Evolutionary conservation across 2,329 filamentous ascomycete genomes (phyloP).

Genomic region (Zasmidium cellare): DNA sequence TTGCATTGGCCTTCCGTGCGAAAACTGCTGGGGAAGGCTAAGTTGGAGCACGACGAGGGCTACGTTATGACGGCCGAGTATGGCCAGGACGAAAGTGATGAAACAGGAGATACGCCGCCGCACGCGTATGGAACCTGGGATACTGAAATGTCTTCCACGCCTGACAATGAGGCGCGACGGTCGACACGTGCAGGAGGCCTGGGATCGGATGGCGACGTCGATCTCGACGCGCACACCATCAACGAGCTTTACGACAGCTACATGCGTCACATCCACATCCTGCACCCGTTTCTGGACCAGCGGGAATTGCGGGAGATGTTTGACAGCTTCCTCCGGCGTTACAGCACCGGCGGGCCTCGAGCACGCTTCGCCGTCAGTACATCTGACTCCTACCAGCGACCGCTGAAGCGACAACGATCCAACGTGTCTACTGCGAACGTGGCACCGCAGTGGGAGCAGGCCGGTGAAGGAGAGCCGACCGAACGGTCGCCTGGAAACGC

Average conservation of each 20-base stretch:
- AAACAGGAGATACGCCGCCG: conserved; percentile 37
- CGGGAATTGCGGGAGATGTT: conserved; percentile 54
- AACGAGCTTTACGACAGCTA: conserved; percentile 56
- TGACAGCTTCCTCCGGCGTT: conserved; percentile 50
- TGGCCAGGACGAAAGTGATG: conserved; percentile 38
- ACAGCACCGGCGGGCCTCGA: conserved; percentile 39
- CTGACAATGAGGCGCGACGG: conserved; percentile 31
- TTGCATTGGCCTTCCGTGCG: conserved; percentile 57
- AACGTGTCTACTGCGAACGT: conserved; percentile 27
- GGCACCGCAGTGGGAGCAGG: conserved; percentile 10
- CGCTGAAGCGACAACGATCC: conserved; percentile 33
- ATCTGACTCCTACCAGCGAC: conserved; percentile 27
- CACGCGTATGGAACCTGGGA: conserved; percentile 52
- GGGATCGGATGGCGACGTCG: conserved; percentile 53
- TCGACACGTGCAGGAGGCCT: conserved; percentile 48
- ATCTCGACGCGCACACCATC: conserved; percentile 54
- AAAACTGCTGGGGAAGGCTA: conserved; percentile 33
- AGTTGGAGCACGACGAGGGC: conserved; percentile 30
- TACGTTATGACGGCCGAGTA: conserved; percentile 41
- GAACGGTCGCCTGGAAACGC: conserved; percentile 76
- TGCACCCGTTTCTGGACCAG: conserved; percentile 65
- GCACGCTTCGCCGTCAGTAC: conserved; percentile 29
- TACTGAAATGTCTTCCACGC: conserved; percentile 40
- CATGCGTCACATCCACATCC: conserved; percentile 59
- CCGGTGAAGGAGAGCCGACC: conserved; percentile 30